Evolutionary conservation across 305 asterid genomes (phyloP), one percentile per base, ranked within the genome.

Genomic region (Euphrasia arctica): DNA sequence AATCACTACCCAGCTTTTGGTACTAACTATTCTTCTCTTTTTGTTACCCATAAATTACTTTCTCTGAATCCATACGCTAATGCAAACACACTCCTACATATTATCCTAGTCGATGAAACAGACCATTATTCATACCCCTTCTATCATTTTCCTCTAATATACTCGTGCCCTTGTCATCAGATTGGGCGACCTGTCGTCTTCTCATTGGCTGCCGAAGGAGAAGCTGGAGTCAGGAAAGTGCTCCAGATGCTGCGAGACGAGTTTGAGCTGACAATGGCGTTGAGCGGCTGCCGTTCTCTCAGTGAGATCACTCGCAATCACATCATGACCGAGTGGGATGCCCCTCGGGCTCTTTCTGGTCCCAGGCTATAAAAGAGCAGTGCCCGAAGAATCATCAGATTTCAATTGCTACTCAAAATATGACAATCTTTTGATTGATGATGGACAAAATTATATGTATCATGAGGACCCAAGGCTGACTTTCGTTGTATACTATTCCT

Each of bases 101-200:
- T 5, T 5, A 36, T 36, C 9, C 5, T 36, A 36, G 42, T 36
- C 42, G 42, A 6, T 2, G 8, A 31, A 31, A 49, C 22, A 18
- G 54, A 12, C 10, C 3, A 11, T 2, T 59, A 48, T 58, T 14
- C 25, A 50, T 8, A 2, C 8, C 72, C 51, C 60, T 69, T 32
- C 57, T 70, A 64, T n/a, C 15, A 8, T 43, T 3, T 3, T 64
- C 31, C 6, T 67, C 50, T 67, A 62, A 15, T 59, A 14, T 60
- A 39, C 13, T 65, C 29, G 14, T 34, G 56, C 31, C 78, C 22
- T 18, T 18, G 22, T 18, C 22, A 18, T 18, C 22, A 91, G 98
- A 89, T 91, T 57, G 98, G 96, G 50, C 80, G 95, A 67, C 96
- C 98, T 0, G 95, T 91, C 79, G 85, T 91, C 41, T 91, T 82